These are phyloP conservation scores for Thraustotheca clavata DNA, from an alignment of 352 stramenopile species.

Conservation along the genomic window DNA sequence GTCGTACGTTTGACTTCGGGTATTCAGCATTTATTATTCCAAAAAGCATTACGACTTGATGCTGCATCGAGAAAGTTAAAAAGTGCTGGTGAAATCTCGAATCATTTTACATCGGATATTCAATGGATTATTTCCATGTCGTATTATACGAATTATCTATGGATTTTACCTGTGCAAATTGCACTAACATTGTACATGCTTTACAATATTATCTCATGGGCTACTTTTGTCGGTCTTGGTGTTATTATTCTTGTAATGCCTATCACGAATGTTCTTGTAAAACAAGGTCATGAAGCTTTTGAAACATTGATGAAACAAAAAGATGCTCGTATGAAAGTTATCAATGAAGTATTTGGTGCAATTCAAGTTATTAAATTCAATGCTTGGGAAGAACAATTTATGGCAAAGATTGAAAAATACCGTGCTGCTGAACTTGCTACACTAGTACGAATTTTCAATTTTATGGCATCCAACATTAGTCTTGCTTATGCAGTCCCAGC, in stretches of 20 bases:
- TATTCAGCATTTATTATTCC: constrained; percentile 13
- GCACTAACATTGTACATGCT: constrained; percentile 40
- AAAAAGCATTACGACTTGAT: constrained; percentile 12
- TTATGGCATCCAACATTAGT: constrained; percentile 37
- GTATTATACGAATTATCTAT: constrained; percentile 32
- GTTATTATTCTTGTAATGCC: constrained; percentile 36
- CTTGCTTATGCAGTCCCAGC: constrained; percentile 35
- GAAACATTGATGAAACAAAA: constrained; percentile 29
- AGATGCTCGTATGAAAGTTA: constrained; percentile 46
- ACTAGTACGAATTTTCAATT: constrained; percentile 42
- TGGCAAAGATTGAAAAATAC: constrained; percentile 41
- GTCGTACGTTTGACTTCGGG: not conserved
- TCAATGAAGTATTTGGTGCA: constrained; percentile 52
- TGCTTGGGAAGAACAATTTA: constrained; percentile 88
- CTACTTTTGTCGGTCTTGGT: constrained; percentile 34
- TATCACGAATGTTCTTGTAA: constrained; percentile 34
- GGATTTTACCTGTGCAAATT: constrained; percentile 53
- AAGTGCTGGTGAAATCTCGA: constrained; percentile 5
- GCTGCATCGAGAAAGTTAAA: not conserved
- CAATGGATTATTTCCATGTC: not conserved
- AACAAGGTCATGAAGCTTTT: constrained; percentile 28
- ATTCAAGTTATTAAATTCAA: constrained; percentile 95
- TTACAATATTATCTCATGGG: constrained; percentile 39
- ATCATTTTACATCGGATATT: constrained; percentile 9
- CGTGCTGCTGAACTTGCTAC: constrained; percentile 36